Percentiles rank a stretch among this genome's conserved stretches.
Conservation (phyloP, 129 eudicot genomes). For the Smallanthus sonchifolius region DNA sequence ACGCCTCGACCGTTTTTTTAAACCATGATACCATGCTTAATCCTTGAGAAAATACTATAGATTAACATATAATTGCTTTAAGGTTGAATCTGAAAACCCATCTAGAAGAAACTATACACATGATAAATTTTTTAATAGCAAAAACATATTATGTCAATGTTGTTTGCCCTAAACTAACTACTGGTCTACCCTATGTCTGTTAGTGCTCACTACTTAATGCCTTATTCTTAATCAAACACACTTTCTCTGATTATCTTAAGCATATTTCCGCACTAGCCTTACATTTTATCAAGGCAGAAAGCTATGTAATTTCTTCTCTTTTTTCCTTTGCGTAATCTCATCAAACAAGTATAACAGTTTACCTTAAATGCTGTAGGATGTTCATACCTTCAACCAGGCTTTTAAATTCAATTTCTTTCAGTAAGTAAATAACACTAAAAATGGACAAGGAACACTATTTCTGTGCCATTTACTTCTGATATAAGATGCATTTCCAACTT, state of each 20-base stretch:
- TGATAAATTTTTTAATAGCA: neutral
- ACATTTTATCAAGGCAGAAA: slow-evolving; percentile 2
- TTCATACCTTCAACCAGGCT: neutral
- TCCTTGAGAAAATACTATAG: neutral
- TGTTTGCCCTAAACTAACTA: neutral
- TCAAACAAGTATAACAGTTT: neutral
- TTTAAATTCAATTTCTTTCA: neutral
- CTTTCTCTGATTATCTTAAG: neutral
- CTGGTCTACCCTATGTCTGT: neutral
- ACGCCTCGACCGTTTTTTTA: too few relatives aligned
- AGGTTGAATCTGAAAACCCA: neutral
- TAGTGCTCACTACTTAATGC: neutral
- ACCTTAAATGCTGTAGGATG: neutral
- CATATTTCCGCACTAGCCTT: neutral
- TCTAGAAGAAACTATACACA: neutral
- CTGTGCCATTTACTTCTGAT: neutral
- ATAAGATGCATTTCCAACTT: neutral
- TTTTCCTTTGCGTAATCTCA: neutral
- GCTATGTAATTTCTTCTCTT: neutral
- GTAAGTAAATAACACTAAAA: neutral
- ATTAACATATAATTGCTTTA: slow-evolving; percentile 1
- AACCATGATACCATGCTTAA: too few relatives aligned
- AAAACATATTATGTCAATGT: neutral
- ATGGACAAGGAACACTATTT: neutral
- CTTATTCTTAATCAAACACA: neutral